Conservation (phyloP, 345 rosid species). For the Linum tenue region DNA sequence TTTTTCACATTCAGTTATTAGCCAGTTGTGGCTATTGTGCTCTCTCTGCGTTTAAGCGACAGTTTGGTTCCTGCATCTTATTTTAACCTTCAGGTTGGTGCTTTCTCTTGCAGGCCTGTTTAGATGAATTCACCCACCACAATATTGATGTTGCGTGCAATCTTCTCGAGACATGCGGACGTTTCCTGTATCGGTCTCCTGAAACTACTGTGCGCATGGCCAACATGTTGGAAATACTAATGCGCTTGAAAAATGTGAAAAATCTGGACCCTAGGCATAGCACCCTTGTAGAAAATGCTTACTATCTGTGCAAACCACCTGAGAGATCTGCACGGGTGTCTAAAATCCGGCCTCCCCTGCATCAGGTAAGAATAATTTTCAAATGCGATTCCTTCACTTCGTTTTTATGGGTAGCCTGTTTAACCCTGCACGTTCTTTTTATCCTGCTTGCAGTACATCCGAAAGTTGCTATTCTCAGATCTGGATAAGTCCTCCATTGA, state of each 20-base stretch:
- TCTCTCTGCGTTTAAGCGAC: background rate
- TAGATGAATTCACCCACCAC: slow-evolving; percentile 97
- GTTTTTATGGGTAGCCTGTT: background rate
- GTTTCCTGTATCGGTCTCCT: slow-evolving; percentile 92
- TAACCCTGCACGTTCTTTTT: slow-evolving; percentile 3
- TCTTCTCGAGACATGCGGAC: slow-evolving; percentile 98
- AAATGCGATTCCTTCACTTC: background rate
- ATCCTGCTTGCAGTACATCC: slow-evolving; percentile 61
- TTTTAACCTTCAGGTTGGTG: background rate
- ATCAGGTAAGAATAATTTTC: slow-evolving; percentile 47
- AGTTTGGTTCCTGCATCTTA: background rate
- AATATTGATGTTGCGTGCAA: slow-evolving; percentile 98
- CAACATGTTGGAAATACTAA: slow-evolving; percentile 95
- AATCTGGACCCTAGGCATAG: slow-evolving; percentile 96
- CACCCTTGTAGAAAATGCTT: slow-evolving; percentile 98
- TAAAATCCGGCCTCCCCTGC: slow-evolving; percentile 85
- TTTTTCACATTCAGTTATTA: background rate
- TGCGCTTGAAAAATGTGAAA: slow-evolving; percentile 99
- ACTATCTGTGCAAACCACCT: slow-evolving; percentile 97
- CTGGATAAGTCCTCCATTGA: slow-evolving; percentile 87
- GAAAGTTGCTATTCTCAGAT: slow-evolving; percentile 86
- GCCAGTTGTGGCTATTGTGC: background rate
- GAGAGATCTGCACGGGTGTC: slow-evolving; percentile 91
- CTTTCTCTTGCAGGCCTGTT: slow-evolving; percentile 60
- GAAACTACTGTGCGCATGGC: slow-evolving; percentile 91